Base-by-base conservation (phyloP, 1,284 basidiomycete genomes). In the Cutaneotrichosporon dermatis region DNA sequence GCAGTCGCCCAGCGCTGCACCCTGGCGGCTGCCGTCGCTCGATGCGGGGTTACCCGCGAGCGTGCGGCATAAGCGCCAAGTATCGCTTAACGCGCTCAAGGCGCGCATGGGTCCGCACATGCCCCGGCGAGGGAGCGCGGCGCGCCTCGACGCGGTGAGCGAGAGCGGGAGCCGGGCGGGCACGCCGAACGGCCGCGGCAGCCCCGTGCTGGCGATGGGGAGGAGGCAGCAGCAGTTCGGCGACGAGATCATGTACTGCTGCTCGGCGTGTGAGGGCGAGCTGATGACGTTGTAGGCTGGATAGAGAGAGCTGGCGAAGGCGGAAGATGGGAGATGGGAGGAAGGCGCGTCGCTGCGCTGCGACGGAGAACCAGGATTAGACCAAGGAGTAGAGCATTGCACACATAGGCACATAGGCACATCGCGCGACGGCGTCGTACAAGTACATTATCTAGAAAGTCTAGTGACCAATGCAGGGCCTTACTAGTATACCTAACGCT, bases 61-160 rank as follows among this genome's bases (percentile, higher is more conserved):
- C 71, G 87, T 88, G 37, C 80, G 85, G 42, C 90, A 92, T 76
- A 92, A 92, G 72, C 86, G 91, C 55, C 85, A 87, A 69, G 85
- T 90, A 61, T 91, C 89, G 73, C 78, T 94, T 62, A 86, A 86
- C 69, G 92, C 92, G 85, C 84, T 94, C 55, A 92, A 91, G 73
- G 90, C 89, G 34, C 84, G 91, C 46, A 92, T 94, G 74, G 88
- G 62, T 25, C 54, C 15, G 12, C 16, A 54, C 13, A 39, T 46
- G n/a, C 25, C 16, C 12, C 37, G 43, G 8, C 37, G 39, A 4
- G 39, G 39, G 4, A 51, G 50, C 16, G 12, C 15, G 41, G 11
- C 16, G 25, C 52, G 37, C 41, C 56, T 63, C 16, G 42, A 49
- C 34, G 7, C 37, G 46, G 13, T 59, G 35, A 44, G 46, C 15